Evolutionary conservation across 2,329 filamentous ascomycete species (phyloP), one percentile per base, ranked within the genome.

Genomic region (Dothistroma pini): DNA sequence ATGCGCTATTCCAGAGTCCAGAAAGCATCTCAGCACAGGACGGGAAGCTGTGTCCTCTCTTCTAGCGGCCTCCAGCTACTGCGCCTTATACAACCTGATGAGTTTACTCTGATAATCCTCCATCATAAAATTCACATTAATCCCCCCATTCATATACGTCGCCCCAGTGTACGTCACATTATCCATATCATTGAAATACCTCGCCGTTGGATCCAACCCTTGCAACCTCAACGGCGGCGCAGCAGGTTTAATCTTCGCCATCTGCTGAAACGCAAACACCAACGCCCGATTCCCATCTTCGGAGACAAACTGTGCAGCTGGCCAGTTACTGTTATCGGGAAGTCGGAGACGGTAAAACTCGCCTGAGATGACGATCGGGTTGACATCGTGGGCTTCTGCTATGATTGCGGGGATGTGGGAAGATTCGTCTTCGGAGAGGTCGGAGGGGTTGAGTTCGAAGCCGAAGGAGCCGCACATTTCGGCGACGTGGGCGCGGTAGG

Each of bases 381-480:
- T 87, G 53, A 88, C 77, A 56, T 77, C 78, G 60, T 85, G 81
- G 1, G 84, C 81, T 6, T 83, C 75, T 0, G 72, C 75, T 60
- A 89, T 81, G 1, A 88, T 75, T 0, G 69, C 76, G 0, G 86
- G 85, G 0, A 89, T 78, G 32, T 77, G 76, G 0, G 75, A 77
- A 52, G 75, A 77, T n/a, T 88, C 86, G 12, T 80, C 80, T 0
- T 76, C 76, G 0, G 74, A 72, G 6, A 86, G 79, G 8, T 81
- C 76, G 0, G 74, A 75, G 0, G 86, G 86, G 68, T 87, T 79
- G 8, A 89, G 78, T 69, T 89, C 86, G 11, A 88, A 79, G 0
- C 86, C 86, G 65, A 88, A 88, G 0, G 84, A 86, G 1, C 86
- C 86, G 58, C 86, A 86, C 86, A 88, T 88, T 77, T 87, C 84